Base-by-base conservation (phyloP, 2,329 filamentous ascomycete genomes). In the Aspergillus flavus region DNA sequence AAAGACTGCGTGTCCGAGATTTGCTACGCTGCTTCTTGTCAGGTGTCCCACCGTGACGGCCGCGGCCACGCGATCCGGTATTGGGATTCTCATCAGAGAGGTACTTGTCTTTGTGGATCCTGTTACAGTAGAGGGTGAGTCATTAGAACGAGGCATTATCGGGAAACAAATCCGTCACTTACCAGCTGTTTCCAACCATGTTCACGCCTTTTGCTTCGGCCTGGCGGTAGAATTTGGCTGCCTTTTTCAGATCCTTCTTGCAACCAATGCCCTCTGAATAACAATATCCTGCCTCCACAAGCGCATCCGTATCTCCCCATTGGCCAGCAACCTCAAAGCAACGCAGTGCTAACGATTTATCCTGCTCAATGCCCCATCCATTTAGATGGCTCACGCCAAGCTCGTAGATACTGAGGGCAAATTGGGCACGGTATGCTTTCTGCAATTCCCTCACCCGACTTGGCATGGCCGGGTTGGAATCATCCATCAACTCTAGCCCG, bases 141-240 rank as follows among this genome's bases (percentile, higher is more conserved):
- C 19, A 45, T 16, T 61, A 63, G 26, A 67, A 63, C 10, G 53
- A 65, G 43, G 65, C 66, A 61, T 26, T 21, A 34, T 23, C 23
- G 7, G 16, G 16, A 53, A 12, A n/a, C 28, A 26, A 14, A 43
- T 6, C 19, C 45, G 14, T 12, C 62, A 86, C 92, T 75, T 84
- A 97, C 94, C 95, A 99, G 83, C 93, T 97, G 77, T 98, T 98
- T 61, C 95, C 95, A 61, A 97, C 91, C 93, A 98, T 98, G 78
- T 89, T 96, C 84, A 97, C 94, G 7, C 95, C 95, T 79, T 95
- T 95, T 28, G 90, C 89, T 76, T 97, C 95, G 6, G 95, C 95
- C 82, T 90, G 85, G 26, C 95, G 89, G 77, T 98, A 98, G 72
- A 95, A 93, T 65, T 88, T 91, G 63, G 95, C 94, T 57, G 92